A percentile compares a stretch with the other conserved stretches of the same genome.
These are phyloP conservation scores for Amanita pseudoporphyria DNA, from an alignment of 768 basidiomycete species.

Conservation along the genomic window DNA sequence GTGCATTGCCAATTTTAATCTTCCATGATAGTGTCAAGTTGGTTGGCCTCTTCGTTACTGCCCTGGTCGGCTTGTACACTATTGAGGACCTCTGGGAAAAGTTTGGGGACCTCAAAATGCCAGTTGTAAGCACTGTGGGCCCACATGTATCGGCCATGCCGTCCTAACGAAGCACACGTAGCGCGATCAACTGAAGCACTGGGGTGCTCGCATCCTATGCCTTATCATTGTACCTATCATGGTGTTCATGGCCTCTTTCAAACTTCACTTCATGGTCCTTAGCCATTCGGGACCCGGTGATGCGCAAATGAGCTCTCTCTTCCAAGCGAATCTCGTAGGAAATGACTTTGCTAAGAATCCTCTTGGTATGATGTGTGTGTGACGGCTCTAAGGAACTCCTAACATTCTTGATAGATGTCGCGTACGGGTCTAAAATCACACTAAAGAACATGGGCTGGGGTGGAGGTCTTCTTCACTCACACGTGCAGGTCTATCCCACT, in stretches of 20 bases:
- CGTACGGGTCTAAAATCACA: conserved; percentile 83
- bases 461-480: conserved; percentile 93
- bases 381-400: neutral
- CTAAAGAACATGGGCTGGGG: conserved; percentile 98
- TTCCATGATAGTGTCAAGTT: conserved; percentile 68
- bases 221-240: conserved; percentile 85
- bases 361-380: conserved; percentile 42
- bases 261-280: conserved; percentile 90
- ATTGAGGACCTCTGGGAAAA: conserved; percentile 98
- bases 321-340: conserved; percentile 92
- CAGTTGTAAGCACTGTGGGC: conserved; percentile 46
- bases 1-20: neutral
- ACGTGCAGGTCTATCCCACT: conserved; percentile 88
- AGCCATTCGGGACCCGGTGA: conserved; percentile 95
- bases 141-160: neutral
- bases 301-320: conserved; percentile 96
- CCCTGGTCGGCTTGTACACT: conserved; percentile 91
- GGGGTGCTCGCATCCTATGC: conserved; percentile 78
- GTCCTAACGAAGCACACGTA: conserved; percentile 20
- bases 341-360: conserved; percentile 93
- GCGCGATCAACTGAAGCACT: conserved; percentile 85
- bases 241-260: conserved; percentile 93
- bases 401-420: conserved; percentile 51
- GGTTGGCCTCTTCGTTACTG: conserved; percentile 93
- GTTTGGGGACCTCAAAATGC: conserved; percentile 92